These are phyloP conservation scores for Arthromyces matolae DNA, from an alignment of 768 basidiomycete species.

Conservation along the genomic window DNA sequence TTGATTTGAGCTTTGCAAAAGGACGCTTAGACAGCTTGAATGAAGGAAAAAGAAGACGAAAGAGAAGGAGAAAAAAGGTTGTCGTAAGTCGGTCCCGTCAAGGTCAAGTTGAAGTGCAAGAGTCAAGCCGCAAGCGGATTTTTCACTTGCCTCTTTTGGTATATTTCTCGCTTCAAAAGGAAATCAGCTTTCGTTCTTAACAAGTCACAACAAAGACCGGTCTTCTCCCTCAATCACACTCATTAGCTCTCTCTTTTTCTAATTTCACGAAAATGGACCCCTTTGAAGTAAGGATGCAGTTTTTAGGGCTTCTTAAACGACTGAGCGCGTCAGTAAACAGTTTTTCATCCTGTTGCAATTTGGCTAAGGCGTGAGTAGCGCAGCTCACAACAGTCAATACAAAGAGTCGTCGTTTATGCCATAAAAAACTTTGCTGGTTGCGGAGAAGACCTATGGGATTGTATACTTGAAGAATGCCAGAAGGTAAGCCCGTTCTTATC, in stretches of 20 bases:
- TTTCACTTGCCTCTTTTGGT: too few species aligned
- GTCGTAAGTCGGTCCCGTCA: not conserved
- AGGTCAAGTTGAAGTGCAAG: not conserved
- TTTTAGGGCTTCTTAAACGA: slow-evolving; percentile 55
- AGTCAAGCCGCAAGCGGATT: slow-evolving; percentile 8
- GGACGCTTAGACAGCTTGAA: slow-evolving; percentile 37
- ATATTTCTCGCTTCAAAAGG: too few species aligned
- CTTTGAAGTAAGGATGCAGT: slow-evolving; percentile 74
- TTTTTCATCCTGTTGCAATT: slow-evolving; percentile 4
- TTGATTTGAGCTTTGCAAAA: slow-evolving; percentile 48
- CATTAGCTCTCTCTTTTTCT: too few species aligned
- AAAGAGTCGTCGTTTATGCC: slow-evolving; percentile 81
- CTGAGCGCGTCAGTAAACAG: slow-evolving; percentile 57
- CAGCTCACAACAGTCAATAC: slow-evolving; percentile 85
- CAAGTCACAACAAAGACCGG: too few species aligned
- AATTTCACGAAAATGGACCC: slow-evolving; percentile 45
- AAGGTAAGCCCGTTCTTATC: slow-evolving; percentile 48
- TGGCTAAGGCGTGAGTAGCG: slow-evolving; percentile 23
- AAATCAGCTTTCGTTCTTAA: too few species aligned
- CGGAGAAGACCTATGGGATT: slow-evolving; percentile 93
- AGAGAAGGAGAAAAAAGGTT: not conserved
- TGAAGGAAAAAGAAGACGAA: not conserved
- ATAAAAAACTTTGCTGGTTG: slow-evolving; percentile 81
- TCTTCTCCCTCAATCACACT: too few species aligned
- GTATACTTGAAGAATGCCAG: slow-evolving; percentile 84